Evolutionary conservation across 2,329 filamentous ascomycete species (phyloP), one percentile per base, ranked within the genome.

Genomic region (Diplocarpon rosae): DNA sequence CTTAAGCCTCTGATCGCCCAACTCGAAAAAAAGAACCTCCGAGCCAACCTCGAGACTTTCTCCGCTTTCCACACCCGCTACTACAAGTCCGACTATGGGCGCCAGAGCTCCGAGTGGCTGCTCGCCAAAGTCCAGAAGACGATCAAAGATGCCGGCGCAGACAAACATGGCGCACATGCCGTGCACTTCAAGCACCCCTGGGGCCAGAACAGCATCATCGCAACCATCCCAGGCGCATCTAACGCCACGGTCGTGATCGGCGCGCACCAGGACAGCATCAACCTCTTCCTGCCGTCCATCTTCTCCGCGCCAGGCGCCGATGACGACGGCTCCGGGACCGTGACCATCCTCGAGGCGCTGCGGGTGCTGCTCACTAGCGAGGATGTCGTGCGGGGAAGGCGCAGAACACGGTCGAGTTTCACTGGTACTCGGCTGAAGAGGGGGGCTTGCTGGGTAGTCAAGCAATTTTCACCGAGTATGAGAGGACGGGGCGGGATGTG

Each of bases 241-340:
- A 80, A 92, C 59, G 83, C 82, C 63, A 95, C 89, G 0, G 74
- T 93, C 28, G 81, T 95, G 16, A 82, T 95, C 53, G 89, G 90
- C 42, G 88, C 89, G 1, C 89, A 95, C 64, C 89, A 94, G 63
- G 90, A 96, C 64, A 93, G 85, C 57, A 93, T 95, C 66, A 96
- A 96, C 66, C 72, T 95, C 37, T 94, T 87, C 68, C 66, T 95
- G 11, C 90, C 89, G 1, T 85, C 83, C 2, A 70, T 94, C 30
- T 73, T 95, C 29, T 76, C 84, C 12, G 89, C 90, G 0, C 90
- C 90, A 0, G 90, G 90, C 37, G 89, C 90, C n/a, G 92, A 96
- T 56, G 90, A 96, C 56, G 90, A 95, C 61, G 90, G 89, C 51
- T 88, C 83, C 55, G 88, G 88, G 46, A 92, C 88, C 1, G 87